A percentile compares a stretch with the other conserved stretches of the same genome.
Evolutionary conservation across 140 eudicot genomes (phyloP).

Genomic region (Stevia rebaudiana): DNA sequence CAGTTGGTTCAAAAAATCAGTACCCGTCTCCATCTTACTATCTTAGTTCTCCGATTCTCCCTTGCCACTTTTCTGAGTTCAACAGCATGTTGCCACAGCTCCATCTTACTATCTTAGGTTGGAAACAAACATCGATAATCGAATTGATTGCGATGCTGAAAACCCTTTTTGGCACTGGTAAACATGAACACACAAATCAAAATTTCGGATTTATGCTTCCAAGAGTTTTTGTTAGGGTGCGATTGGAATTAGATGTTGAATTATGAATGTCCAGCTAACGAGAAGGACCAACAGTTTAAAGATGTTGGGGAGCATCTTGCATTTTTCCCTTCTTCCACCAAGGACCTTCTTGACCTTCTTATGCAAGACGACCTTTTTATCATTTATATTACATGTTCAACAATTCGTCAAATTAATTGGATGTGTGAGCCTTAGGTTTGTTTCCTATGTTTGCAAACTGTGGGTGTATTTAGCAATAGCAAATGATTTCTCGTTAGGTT

Average conservation of each 20-base stretch:
- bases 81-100: too few relatives aligned
- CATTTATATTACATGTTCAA: background rate
- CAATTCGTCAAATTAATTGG: background rate
- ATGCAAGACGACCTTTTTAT: slow-evolving; percentile 35
- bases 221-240: slow-evolving; percentile 10
- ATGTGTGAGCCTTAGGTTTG: background rate
- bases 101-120: too few relatives aligned
- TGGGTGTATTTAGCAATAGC: background rate
- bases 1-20: too few relatives aligned
- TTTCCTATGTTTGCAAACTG: background rate
- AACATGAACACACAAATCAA: background rate
- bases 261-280: slow-evolving; percentile 25
- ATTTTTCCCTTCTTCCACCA: slow-evolving; percentile 27
- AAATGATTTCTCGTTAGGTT: slow-evolving; percentile 1
- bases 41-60: too few relatives aligned
- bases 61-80: too few relatives aligned
- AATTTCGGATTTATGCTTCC: background rate
- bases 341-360: slow-evolving; percentile 48
- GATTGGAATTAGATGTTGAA: slow-evolving; percentile 26
- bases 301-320: slow-evolving; percentile 51
- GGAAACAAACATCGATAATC: background rate
- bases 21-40: too few relatives aligned
- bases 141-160: background rate
- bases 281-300: slow-evolving; percentile 35
- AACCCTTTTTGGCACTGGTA: slow-evolving; percentile 11